Evolutionary conservation across 768 basidiomycete genomes (phyloP).

Genomic region (Russula sp.): DNA sequence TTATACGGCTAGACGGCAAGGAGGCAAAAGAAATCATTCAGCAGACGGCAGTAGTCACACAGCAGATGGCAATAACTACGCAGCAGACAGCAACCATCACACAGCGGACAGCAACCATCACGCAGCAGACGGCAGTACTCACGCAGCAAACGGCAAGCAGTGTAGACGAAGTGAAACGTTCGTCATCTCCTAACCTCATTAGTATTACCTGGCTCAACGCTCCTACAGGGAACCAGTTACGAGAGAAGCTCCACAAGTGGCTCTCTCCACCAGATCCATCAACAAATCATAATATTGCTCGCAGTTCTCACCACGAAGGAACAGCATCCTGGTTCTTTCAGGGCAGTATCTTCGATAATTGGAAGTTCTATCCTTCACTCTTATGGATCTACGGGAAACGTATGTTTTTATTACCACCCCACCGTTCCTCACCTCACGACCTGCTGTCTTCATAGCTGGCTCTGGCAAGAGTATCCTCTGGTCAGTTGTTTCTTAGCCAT

Average conservation of each 20-base stretch:
- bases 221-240: not conserved
- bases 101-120: too few relatives aligned
- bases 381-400: not conserved
- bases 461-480: not conserved
- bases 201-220: not conserved
- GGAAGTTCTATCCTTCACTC: not conserved
- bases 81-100: too few relatives aligned
- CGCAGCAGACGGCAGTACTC: too few relatives aligned
- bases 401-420: not conserved
- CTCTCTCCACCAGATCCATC: slow-evolving; percentile 7
- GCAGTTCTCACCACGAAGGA: not conserved
- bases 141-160: not conserved
- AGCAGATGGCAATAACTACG: too few relatives aligned
- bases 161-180: not conserved
- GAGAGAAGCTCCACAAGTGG: not conserved
- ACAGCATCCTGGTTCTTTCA: not conserved
- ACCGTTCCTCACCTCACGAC: too few relatives aligned
- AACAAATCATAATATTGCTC: not conserved
- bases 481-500: not conserved
- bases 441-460: not conserved
- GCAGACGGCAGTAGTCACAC: not conserved
- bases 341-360: not conserved
- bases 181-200: not conserved
- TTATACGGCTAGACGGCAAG: not conserved
- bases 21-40: not conserved